Evolutionary conservation across 108 stramenopile species (phyloP).

Genomic region (Nitzschia sp.): DNA sequence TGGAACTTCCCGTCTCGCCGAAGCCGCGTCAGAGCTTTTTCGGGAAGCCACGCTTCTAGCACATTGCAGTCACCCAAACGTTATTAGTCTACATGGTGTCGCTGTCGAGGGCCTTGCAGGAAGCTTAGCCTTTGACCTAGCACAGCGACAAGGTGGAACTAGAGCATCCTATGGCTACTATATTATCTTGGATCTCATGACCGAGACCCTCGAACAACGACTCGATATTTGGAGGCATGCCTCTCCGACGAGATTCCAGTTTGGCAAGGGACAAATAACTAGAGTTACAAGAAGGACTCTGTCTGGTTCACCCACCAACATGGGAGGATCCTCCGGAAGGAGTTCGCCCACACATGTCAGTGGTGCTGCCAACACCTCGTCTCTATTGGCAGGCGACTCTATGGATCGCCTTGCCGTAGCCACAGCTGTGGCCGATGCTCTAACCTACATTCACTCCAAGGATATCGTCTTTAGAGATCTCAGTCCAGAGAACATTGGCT

Average conservation of each 20-base stretch:
- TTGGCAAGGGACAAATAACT: neutral
- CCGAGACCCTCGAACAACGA: constrained; percentile 25
- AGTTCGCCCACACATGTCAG: too few species aligned
- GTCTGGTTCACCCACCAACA: neutral
- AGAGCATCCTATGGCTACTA: constrained; percentile 18
- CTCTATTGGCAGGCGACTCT: neutral
- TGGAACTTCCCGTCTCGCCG: neutral
- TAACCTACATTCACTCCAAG: constrained; percentile 51
- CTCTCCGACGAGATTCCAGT: neutral
- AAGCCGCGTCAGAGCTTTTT: constrained; percentile 21
- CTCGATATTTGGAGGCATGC: constrained; percentile 13
- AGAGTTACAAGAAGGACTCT: neutral
- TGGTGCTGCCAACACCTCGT: neutral
- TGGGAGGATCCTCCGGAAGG: neutral
- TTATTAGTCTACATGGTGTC: constrained; percentile 25
- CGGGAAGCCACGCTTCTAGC: constrained; percentile 30
- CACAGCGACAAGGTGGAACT: neutral
- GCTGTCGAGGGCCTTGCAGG: constrained; percentile 5
- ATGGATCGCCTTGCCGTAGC: constrained; percentile 1
- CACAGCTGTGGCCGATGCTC: constrained; percentile 38
- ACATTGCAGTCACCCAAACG: constrained; percentile 27
- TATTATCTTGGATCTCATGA: constrained; percentile 12
- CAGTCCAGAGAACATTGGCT: constrained; percentile 49
- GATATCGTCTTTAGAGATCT: constrained; percentile 32
- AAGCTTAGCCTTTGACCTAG: neutral